phyloP scores from a whole-genome alignment of 1,284 basidiomycete species.

The Marasmius sp. region DNA sequence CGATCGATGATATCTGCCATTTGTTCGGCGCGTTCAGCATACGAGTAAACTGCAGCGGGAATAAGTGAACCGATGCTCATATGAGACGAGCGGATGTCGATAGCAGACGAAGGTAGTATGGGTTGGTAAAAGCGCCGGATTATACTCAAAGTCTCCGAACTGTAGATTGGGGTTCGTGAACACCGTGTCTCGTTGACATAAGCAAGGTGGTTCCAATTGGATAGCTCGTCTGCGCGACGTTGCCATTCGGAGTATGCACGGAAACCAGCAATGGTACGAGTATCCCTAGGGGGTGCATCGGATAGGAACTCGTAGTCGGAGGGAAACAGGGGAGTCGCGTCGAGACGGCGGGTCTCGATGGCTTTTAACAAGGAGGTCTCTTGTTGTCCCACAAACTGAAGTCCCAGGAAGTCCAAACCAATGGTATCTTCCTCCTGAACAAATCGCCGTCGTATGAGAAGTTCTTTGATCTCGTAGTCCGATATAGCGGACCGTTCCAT shows the following conservation, averaged over 20 bases:
- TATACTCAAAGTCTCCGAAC: conserved; percentile 56
- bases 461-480: conserved; percentile 87
- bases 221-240: conserved; percentile 51
- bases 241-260: conserved; percentile 57
- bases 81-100: conserved; percentile 36
- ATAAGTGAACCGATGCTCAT: conserved; percentile 41
- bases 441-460: conserved; percentile 78
- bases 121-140: conserved; percentile 44
- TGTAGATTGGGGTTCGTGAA: conserved; percentile 59
- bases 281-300: conserved; percentile 68
- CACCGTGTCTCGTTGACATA: conserved; percentile 83
- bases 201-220: conserved; percentile 69
- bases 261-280: conserved; percentile 76
- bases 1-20: conserved; percentile 61
- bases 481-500: conserved; percentile 81
- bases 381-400: conserved; percentile 61
- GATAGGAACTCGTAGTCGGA: conserved; percentile 55
- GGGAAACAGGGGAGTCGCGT: conserved; percentile 72
- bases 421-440: conserved; percentile 50
- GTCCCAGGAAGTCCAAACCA: conserved; percentile 65
- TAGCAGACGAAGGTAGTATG: conserved; percentile 58
- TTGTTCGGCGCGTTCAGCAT: conserved; percentile 55
- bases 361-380: conserved; percentile 54
- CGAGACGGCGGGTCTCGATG: conserved; percentile 56
- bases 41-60: conserved; percentile 65